Evolutionary conservation across 306 rosid genomes (phyloP).

Genomic region (Dryas drummondii): DNA sequence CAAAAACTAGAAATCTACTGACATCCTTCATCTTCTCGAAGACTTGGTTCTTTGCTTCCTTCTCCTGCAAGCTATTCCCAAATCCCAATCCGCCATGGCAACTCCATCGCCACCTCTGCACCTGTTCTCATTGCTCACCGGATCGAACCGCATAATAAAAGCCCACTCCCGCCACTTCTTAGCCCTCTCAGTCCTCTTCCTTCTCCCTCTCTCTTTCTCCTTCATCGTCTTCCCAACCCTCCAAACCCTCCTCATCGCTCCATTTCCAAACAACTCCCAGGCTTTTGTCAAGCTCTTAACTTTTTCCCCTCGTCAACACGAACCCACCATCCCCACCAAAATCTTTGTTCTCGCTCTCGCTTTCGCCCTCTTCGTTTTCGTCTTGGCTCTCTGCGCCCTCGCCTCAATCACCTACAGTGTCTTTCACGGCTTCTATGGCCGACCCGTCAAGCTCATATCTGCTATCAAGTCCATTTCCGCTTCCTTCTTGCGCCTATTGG

Average conservation of each 20-base stretch:
- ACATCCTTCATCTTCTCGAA: no score
- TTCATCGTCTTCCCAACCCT: conserved; percentile 38
- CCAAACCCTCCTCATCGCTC: conserved; percentile 34
- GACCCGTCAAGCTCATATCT: conserved; percentile 46
- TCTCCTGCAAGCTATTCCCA: no score
- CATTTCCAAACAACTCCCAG: conserved; percentile 7
- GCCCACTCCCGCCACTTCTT: conserved; percentile 55
- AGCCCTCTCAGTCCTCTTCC: conserved; percentile 56
- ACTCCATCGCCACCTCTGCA: conserved; percentile 11
- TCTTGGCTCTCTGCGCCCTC: conserved; percentile 38
- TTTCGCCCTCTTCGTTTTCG: conserved; percentile 22
- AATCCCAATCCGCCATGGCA: conserved; percentile 19
- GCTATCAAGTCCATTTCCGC: conserved; percentile 40
- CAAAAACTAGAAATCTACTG: no score
- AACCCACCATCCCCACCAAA: not conserved
- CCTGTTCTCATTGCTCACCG: conserved; percentile 32
- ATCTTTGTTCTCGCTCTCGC: conserved; percentile 18
- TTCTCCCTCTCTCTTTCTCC: conserved; percentile 55
- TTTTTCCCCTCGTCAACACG: not conserved
- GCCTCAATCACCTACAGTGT: conserved; percentile 57
- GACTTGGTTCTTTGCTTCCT: no score
- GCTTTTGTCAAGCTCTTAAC: not conserved
- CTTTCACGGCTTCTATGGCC: conserved; percentile 46
- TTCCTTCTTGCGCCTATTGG: conserved; percentile 46
- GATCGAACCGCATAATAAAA: conserved; percentile 46